phyloP scores from a whole-genome alignment of 2,329 filamentous ascomycete genomes.

The Aspergillus intermedius region DNA sequence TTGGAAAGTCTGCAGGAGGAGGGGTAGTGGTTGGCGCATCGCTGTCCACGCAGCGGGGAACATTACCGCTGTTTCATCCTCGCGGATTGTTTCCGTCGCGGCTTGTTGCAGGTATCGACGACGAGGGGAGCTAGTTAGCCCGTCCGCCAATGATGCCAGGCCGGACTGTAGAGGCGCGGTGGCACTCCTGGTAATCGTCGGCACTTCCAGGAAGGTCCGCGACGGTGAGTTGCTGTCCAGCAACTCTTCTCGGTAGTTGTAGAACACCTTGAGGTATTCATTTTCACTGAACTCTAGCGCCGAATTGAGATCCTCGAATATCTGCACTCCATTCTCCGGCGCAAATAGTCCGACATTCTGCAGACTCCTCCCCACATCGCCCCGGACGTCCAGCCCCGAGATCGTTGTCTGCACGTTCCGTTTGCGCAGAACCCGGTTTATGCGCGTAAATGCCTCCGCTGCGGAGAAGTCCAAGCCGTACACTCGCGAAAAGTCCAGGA shows the following conservation, averaged over 20 bases:
- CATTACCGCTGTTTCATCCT: constrained; percentile 50
- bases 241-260: constrained; percentile 58
- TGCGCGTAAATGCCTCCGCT: constrained; percentile 87
- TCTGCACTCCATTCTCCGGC: constrained; percentile 64
- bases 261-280: constrained; percentile 75
- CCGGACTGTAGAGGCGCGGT: constrained; percentile 12
- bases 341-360: constrained; percentile 77
- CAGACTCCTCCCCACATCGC: constrained; percentile 69
- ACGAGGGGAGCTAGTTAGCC: constrained; percentile 67
- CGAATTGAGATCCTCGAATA: constrained; percentile 86
- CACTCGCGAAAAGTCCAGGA: constrained; percentile 83
- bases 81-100: constrained; percentile 66
- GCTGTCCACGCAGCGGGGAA: constrained; percentile 67
- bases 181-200: constrained; percentile 7
- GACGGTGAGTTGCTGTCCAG: constrained; percentile 11
- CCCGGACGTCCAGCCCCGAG: constrained; percentile 71
- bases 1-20: constrained; percentile 94
- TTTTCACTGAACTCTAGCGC: constrained; percentile 94
- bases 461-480: constrained; percentile 94
- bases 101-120: constrained; percentile 70
- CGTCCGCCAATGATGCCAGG: constrained; percentile 38
- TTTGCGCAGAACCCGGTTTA: constrained; percentile 73
- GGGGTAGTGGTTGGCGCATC: constrained; percentile 81
- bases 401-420: constrained; percentile 75
- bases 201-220: constrained; percentile 22